A percentile compares a stretch with the other conserved stretches of the same genome.
phyloP scores from a whole-genome alignment of 257 asterid species.

The Solanum chiquidenum region DNA sequence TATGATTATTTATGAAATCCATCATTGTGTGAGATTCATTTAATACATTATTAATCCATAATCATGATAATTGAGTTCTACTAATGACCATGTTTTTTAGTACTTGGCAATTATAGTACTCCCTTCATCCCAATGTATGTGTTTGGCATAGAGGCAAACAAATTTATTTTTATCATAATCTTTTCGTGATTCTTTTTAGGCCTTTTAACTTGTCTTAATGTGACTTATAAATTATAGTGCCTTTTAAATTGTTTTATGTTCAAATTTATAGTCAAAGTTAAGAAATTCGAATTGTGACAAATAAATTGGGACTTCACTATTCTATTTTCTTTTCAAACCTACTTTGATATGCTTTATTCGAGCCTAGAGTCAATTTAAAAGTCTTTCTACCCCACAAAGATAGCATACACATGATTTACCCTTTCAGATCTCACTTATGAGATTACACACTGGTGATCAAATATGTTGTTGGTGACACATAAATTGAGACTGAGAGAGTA shows the following conservation, averaged over 20 bases:
- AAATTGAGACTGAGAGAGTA: background rate
- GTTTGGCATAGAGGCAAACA: background rate
- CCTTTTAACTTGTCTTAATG: background rate
- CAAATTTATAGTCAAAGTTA: background rate
- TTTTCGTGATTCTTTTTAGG: background rate
- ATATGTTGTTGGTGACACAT: background rate
- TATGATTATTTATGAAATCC: background rate
- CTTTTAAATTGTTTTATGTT: background rate
- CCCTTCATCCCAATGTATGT: background rate
- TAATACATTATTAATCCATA: background rate
- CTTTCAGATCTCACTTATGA: background rate
- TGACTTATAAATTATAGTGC: background rate
- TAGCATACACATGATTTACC: background rate
- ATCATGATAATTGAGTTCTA: background rate
- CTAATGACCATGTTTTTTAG: background rate
- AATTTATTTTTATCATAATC: background rate
- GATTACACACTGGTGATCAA: fast-evolving
- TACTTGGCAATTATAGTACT: background rate
- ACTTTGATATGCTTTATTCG: background rate
- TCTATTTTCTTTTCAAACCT: background rate
- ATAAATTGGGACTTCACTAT: background rate
- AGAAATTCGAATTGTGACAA: background rate
- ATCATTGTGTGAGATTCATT: background rate
- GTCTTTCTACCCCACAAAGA: background rate
- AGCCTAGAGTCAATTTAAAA: background rate